A percentile compares a stretch with the other conserved stretches of the same genome.
Evolutionary conservation across 2,329 filamentous ascomycete genomes (phyloP).

Genomic region (Nemania sp.): DNA sequence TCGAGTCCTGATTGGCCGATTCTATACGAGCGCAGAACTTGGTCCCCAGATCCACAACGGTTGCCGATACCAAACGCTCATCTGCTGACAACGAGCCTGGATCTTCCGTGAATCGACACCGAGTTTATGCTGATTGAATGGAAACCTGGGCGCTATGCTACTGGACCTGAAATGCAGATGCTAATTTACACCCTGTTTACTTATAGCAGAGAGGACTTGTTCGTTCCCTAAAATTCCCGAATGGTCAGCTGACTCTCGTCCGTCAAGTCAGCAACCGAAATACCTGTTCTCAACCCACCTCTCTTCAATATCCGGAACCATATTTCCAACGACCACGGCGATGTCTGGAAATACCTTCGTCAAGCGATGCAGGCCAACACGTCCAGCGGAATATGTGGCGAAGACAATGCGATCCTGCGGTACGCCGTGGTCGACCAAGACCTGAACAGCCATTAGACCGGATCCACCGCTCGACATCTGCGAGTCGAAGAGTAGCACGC

Average conservation of each 20-base stretch:
- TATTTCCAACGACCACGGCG: slow-evolving; percentile 80
- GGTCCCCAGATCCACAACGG: not conserved
- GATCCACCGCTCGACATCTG: slow-evolving; percentile 92
- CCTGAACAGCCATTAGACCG: slow-evolving; percentile 89
- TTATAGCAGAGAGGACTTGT: not conserved
- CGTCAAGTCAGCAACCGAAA: slow-evolving; percentile 71
- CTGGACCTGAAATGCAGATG: slow-evolving; percentile 4
- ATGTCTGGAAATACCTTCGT: slow-evolving; percentile 88
- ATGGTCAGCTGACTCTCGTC: not conserved
- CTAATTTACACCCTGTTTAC: not conserved
- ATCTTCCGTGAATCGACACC: not conserved
- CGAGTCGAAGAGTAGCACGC: slow-evolving; percentile 84
- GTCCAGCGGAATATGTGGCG: slow-evolving; percentile 88
- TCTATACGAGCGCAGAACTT: slow-evolving; percentile 21
- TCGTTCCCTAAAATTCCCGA: slow-evolving; percentile 1
- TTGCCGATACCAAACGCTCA: slow-evolving; percentile 9
- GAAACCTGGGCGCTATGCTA: slow-evolving; percentile 16
- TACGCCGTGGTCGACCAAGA: slow-evolving; percentile 94
- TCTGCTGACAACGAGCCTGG: slow-evolving; percentile 9
- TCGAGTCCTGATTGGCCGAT: slow-evolving; percentile 17
- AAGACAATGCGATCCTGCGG: slow-evolving; percentile 82
- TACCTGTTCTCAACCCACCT: slow-evolving; percentile 91
- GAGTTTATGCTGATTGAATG: slow-evolving; percentile 3
- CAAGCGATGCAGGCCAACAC: slow-evolving; percentile 79
- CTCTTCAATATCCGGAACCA: slow-evolving; percentile 80